A percentile compares a stretch with the other conserved stretches of the same genome.
Conservation (phyloP, 23 red algal species). For the Cyanidium caldarium region DNA sequence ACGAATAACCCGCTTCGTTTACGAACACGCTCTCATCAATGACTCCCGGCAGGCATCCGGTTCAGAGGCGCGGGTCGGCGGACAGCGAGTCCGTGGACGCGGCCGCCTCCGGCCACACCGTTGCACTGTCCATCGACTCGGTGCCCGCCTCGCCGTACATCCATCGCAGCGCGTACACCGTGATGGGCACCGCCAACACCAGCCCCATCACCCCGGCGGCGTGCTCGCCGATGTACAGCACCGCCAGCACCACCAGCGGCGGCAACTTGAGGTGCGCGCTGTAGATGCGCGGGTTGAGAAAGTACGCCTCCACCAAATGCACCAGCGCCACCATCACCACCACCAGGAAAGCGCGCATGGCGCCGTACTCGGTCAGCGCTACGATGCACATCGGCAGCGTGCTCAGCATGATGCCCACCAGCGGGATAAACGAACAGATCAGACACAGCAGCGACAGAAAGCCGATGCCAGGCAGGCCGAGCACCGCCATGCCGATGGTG, state of each 20-base stretch:
- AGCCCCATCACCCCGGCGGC: constrained; percentile 65
- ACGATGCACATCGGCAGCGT: constrained; percentile 83
- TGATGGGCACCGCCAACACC: constrained; percentile 65
- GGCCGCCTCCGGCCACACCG: too few species aligned
- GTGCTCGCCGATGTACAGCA: constrained; percentile 87
- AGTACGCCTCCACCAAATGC: constrained; percentile 77
- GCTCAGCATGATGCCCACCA: constrained; percentile 79
- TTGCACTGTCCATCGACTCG: too few species aligned
- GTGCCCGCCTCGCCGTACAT: not conserved
- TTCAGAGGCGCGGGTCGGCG: too few species aligned
- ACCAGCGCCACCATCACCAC: constrained; percentile 85
- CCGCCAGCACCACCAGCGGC: constrained; percentile 70
- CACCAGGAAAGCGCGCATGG: constrained; percentile 37
- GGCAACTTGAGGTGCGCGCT: constrained; percentile 81
- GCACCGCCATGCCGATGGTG: constrained; percentile 38
- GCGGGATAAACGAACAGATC: constrained; percentile 91
- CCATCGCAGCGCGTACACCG: constrained; percentile 67
- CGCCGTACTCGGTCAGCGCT: constrained; percentile 77
- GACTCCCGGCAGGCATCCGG: too few species aligned
- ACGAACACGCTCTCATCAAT: too few species aligned
- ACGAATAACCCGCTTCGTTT: too few species aligned
- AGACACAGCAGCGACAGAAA: constrained; percentile 72
- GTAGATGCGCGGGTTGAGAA: constrained; percentile 89
- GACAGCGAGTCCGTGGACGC: too few species aligned
- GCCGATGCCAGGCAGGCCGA: constrained; percentile 63